A percentile compares a stretch with the other conserved stretches of the same genome.
phyloP scores from a whole-genome alignment of 495 filamentous ascomycete genomes.

The Neurospora sp. region DNA sequence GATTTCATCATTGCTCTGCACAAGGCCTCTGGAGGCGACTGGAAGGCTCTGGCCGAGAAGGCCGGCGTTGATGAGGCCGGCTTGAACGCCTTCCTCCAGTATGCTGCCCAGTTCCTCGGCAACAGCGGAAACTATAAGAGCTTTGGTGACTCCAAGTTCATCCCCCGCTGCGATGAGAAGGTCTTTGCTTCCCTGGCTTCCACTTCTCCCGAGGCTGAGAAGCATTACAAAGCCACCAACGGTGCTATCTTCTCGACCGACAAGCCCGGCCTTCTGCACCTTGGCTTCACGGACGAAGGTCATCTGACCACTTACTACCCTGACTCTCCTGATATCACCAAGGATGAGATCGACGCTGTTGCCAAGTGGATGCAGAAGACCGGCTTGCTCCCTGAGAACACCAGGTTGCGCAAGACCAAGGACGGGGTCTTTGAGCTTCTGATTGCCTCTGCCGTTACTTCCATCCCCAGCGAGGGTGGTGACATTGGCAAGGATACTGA shows the following conservation, averaged over 20 bases:
- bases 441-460: slow-evolving; percentile 59
- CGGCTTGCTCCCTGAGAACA: slow-evolving; percentile 71
- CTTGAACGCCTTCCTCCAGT: slow-evolving; percentile 70
- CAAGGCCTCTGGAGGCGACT: slow-evolving; percentile 64
- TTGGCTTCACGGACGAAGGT: slow-evolving; percentile 73
- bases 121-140: slow-evolving; percentile 94
- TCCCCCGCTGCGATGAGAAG: slow-evolving; percentile 62
- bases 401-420: slow-evolving; percentile 64
- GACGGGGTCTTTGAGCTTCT: slow-evolving; percentile 68
- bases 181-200: slow-evolving; percentile 64
- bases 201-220: slow-evolving; percentile 46
- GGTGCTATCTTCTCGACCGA: slow-evolving; percentile 67
- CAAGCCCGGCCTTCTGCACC: slow-evolving; percentile 60
- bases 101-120: slow-evolving; percentile 79
- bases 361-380: slow-evolving; percentile 66
- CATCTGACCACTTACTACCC: slow-evolving; percentile 93
- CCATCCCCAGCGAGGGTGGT: slow-evolving; percentile 44
- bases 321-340: slow-evolving; percentile 72
- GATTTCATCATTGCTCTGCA: slow-evolving; percentile 82
- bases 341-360: slow-evolving; percentile 68
- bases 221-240: slow-evolving; percentile 55
- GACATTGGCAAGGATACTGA: slow-evolving; percentile 59
- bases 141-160: slow-evolving; percentile 91
- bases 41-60: slow-evolving; percentile 57
- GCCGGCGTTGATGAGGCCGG: slow-evolving; percentile 61